These are phyloP conservation scores for Apiospora hydei DNA, from an alignment of 2,329 filamentous ascomycete genomes.

Conservation along the genomic window DNA sequence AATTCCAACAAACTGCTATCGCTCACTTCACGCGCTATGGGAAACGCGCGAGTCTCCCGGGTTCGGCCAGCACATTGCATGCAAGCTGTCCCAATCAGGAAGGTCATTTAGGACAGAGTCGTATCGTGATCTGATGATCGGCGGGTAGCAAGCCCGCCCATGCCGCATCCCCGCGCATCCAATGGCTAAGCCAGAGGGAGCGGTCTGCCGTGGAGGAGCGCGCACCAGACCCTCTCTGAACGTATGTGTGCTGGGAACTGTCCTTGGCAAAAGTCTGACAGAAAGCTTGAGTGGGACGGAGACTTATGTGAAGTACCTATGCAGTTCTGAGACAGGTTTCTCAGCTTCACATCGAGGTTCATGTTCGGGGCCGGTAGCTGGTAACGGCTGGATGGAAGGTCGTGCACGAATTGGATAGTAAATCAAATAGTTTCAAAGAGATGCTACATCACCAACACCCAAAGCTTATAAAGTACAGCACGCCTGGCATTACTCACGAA, in stretches of 20 bases:
- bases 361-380: not conserved
- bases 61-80: not conserved
- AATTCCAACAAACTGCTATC: not conserved
- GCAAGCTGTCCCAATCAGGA: constrained; percentile 9
- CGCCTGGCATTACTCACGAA: not conserved
- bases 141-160: not conserved
- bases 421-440: not conserved
- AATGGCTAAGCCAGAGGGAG: not conserved
- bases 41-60: not conserved
- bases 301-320: no score
- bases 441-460: no score
- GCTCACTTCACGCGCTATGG: not conserved
- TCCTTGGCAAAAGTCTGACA: not conserved
- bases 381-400: no score
- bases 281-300: not conserved
- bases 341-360: not conserved
- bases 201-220: not conserved
- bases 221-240: not conserved
- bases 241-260: not conserved
- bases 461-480: not conserved
- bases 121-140: constrained; percentile 20
- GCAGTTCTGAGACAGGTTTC: not conserved
- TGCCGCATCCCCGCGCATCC: not conserved
- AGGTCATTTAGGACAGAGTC: constrained; percentile 6
- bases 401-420: not conserved